These are phyloP conservation scores for Thelonectria blattea DNA, from an alignment of 2,329 filamentous ascomycete genomes.

Conservation along the genomic window DNA sequence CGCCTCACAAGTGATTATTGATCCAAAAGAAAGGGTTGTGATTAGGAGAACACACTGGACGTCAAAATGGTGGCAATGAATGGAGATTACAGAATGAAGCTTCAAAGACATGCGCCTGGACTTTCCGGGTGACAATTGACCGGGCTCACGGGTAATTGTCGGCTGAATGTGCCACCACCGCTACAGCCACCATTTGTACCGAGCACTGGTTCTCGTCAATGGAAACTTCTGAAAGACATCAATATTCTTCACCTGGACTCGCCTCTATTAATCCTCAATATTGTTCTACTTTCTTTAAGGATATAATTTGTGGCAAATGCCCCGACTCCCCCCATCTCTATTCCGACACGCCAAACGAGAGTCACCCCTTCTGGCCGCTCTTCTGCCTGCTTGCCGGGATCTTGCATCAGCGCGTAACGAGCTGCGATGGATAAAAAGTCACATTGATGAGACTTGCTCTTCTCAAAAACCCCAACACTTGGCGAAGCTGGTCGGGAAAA, in stretches of 20 bases:
- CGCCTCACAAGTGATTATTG: constrained; percentile 1
- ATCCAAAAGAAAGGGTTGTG: constrained; percentile 23
- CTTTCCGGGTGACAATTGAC: constrained; percentile 5
- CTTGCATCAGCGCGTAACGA: constrained; percentile 70
- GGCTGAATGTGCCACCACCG: constrained; percentile 33
- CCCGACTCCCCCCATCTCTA: constrained; percentile 65
- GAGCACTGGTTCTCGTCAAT: not conserved
- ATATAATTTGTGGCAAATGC: constrained; percentile 53
- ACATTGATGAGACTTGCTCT: constrained; percentile 49
- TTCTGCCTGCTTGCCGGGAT: constrained; percentile 69
- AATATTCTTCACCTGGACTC: not conserved
- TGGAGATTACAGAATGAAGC: constrained; percentile 24
- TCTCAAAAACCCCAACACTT: constrained; percentile 36
- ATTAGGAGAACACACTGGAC: constrained; percentile 14
- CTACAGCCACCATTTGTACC: not conserved
- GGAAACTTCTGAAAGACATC: not conserved
- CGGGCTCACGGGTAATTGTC: constrained; percentile 38
- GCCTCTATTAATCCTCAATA: not conserved
- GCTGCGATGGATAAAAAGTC: constrained; percentile 73
- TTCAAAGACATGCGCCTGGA: constrained; percentile 19
- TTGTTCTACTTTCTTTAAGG: constrained; percentile 6
- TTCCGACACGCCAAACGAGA: constrained; percentile 59
- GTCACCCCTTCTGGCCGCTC: constrained; percentile 61
- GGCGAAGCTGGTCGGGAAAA: constrained; percentile 52
- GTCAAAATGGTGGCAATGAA: constrained; percentile 12